phyloP scores from a whole-genome alignment of 2,329 filamentous ascomycete genomes.

The Aspergillus pseudoviridinutans region DNA sequence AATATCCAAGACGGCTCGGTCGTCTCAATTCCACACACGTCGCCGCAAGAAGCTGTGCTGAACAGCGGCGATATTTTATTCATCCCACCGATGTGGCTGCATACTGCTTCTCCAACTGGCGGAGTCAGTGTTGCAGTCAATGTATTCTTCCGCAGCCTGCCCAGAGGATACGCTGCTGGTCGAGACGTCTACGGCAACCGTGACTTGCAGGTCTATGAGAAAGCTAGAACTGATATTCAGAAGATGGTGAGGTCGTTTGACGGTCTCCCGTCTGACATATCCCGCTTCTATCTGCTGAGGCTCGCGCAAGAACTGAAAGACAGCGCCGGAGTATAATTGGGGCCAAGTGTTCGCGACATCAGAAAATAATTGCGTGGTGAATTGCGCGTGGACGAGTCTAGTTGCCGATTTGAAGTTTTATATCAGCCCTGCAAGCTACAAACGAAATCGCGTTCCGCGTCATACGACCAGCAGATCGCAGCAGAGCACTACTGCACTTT shows the following conservation, averaged over 20 bases:
- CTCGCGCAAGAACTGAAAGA: constrained; percentile 63
- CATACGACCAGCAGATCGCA: neutral
- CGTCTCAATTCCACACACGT: constrained; percentile 58
- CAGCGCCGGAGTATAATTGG: constrained; percentile 19
- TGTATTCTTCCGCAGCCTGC: constrained; percentile 75
- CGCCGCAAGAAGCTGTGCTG: constrained; percentile 64
- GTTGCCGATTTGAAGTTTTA: neutral
- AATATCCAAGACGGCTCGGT: constrained; percentile 37
- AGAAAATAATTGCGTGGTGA: neutral
- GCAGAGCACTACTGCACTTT: neutral
- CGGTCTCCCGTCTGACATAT: constrained; percentile 60
- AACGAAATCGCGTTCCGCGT: neutral
- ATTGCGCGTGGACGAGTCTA: neutral
- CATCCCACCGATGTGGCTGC: constrained; percentile 79
- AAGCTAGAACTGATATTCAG: constrained; percentile 67
- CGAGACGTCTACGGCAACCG: constrained; percentile 85
- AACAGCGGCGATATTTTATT: constrained; percentile 72
- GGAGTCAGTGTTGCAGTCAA: constrained; percentile 74
- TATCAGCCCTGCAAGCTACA: neutral
- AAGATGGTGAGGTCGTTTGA: constrained; percentile 51
- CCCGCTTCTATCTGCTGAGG: constrained; percentile 71
- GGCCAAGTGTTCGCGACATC: neutral
- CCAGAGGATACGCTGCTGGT: constrained; percentile 65
- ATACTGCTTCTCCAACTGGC: constrained; percentile 53
- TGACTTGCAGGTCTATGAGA: constrained; percentile 80